Percentiles rank a stretch among this genome's conserved stretches.
Evolutionary conservation across 1,139 yeast species (phyloP).

Genomic region (Nadsonia commutata): DNA sequence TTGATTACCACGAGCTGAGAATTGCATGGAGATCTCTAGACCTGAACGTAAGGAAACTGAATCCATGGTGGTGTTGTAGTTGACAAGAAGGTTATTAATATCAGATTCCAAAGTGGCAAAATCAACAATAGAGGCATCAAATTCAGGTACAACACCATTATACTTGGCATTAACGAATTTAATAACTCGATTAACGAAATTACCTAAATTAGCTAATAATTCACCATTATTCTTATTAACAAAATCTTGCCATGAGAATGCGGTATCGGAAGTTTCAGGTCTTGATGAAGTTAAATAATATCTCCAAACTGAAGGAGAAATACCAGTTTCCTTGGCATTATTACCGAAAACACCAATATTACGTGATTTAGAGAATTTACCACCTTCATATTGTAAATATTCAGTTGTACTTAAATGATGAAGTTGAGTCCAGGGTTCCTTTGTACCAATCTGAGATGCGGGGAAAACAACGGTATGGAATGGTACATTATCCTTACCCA

Average conservation of each 20-base stretch:
- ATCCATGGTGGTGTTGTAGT: slow-evolving; percentile 63
- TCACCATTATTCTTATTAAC: slow-evolving; percentile 88
- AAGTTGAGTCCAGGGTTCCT: slow-evolving; percentile 77
- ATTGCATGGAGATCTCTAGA: slow-evolving; percentile 77
- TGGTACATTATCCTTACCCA: slow-evolving; percentile 99
- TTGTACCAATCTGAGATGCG: slow-evolving; percentile 75
- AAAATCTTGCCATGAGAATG: slow-evolving; percentile 93
- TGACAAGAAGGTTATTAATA: slow-evolving; percentile 42
- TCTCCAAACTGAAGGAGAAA: slow-evolving; percentile 93
- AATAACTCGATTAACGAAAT: slow-evolving; percentile 84
- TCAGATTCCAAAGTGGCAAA: slow-evolving; percentile 33
- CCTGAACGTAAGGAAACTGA: slow-evolving; percentile 73
- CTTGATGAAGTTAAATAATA: slow-evolving; percentile 83
- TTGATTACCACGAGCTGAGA: slow-evolving; percentile 85
- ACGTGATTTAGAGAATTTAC: slow-evolving; percentile 93
- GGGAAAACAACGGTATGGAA: slow-evolving; percentile 99
- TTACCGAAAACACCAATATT: slow-evolving; percentile 97
- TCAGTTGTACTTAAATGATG: slow-evolving; percentile 91
- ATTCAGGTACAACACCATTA: slow-evolving; percentile 72
- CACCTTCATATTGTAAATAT: slow-evolving; percentile 92
- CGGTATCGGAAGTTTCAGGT: slow-evolving; percentile 92
- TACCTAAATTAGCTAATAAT: slow-evolving; percentile 88
- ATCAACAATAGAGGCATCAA: slow-evolving; percentile 27
- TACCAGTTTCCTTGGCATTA: slow-evolving; percentile 86
- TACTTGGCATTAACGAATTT: slow-evolving; percentile 85